Conservation (phyloP, 164 flowering plant species). For the Protea cynaroides region DNA sequence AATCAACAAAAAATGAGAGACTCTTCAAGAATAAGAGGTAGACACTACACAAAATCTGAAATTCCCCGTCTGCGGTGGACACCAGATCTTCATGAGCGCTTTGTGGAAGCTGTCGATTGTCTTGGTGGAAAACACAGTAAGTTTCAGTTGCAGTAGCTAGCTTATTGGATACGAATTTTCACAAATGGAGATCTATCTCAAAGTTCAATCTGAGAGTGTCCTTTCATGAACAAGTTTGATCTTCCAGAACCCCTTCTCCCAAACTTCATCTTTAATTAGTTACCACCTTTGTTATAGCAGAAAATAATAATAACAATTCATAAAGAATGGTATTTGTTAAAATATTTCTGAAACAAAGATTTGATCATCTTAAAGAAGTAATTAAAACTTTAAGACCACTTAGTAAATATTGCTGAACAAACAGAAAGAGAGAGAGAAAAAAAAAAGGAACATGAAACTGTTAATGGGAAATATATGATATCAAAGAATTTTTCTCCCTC, state of each 20-base stretch:
- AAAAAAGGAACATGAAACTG: not conserved
- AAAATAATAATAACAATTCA: no score
- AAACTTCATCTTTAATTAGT: no score
- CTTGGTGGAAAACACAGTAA: conserved; percentile 40
- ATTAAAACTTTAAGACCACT: no score
- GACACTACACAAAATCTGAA: conserved; percentile 34
- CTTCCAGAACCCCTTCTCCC: no score
- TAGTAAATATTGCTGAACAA: no score
- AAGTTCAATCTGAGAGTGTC: no score
- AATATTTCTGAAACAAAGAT: no score
- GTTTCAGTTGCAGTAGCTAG: conserved; percentile 7
- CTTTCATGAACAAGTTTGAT: no score
- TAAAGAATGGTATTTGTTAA: no score
- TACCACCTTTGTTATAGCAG: no score
- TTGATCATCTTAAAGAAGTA: no score
- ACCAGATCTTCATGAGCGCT: conserved; percentile 27
- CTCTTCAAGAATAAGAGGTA: conserved; percentile 13
- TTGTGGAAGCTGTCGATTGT: conserved; percentile 25
- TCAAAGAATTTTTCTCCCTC: not conserved
- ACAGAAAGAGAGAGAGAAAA: not conserved
- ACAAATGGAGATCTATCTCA: not conserved
- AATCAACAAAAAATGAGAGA: conserved; percentile 17
- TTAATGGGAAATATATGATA: not conserved
- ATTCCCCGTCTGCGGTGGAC: conserved; percentile 36
- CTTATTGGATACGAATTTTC: not conserved